These are phyloP conservation scores for Podaxis sp. DNA, from an alignment of 768 basidiomycete species.

Conservation along the genomic window DNA sequence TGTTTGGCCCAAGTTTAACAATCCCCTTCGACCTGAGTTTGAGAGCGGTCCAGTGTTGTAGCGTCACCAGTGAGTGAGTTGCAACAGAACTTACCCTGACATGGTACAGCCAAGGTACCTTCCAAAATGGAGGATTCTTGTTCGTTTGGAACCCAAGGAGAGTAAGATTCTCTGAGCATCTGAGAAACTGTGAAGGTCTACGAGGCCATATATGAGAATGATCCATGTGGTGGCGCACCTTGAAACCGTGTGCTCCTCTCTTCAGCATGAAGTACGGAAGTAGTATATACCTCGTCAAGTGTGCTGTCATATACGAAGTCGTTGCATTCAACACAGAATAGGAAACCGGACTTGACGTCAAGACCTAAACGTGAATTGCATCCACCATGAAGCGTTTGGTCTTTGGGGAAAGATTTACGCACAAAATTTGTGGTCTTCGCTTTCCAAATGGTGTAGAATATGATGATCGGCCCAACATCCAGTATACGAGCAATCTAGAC, in stretches of 20 bases:
- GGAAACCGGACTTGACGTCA: slow-evolving; percentile 69
- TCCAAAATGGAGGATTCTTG: slow-evolving; percentile 47
- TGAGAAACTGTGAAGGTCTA: slow-evolving; percentile 31
- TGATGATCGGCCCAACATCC: slow-evolving; percentile 73
- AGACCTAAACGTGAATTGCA: slow-evolving; percentile 49
- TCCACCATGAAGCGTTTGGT: slow-evolving; percentile 6
- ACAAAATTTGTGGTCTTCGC: slow-evolving; percentile 67
- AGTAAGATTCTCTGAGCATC: slow-evolving; percentile 35
- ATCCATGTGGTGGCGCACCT: slow-evolving; percentile 34
- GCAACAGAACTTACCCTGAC: slow-evolving; percentile 57
- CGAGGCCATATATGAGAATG: background rate
- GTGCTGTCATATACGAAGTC: slow-evolving; percentile 68
- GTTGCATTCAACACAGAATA: slow-evolving; percentile 74
- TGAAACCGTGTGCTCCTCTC: slow-evolving; percentile 63
- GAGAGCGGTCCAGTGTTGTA: background rate
- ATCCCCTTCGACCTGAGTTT: slow-evolving; percentile 68
- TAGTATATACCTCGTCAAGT: slow-evolving; percentile 47
- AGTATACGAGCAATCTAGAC: slow-evolving; percentile 66
- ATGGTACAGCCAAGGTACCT: slow-evolving; percentile 54
- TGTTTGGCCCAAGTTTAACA: slow-evolving; percentile 88
- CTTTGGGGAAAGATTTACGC: slow-evolving; percentile 27
- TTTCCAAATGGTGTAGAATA: slow-evolving; percentile 53
- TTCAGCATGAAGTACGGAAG: slow-evolving; percentile 51
- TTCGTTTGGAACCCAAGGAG: slow-evolving; percentile 37
- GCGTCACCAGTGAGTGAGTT: background rate